phyloP scores from a whole-genome alignment of 2,329 filamentous ascomycete species.

The Amesomyces nigricolor region DNA sequence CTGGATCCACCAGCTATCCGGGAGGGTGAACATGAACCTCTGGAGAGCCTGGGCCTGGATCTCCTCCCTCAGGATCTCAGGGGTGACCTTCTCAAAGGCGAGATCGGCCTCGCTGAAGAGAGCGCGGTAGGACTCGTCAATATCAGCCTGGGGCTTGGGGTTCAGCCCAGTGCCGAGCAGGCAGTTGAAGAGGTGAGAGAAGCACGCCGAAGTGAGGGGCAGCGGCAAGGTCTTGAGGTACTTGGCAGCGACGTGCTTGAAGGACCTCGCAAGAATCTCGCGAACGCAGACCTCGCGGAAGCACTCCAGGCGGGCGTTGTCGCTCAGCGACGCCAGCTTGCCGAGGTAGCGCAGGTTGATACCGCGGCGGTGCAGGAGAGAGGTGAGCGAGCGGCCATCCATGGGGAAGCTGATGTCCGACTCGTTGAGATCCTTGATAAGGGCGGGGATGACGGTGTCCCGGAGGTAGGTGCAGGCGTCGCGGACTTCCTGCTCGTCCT shows the following conservation, averaged over 20 bases:
- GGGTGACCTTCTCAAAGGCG: slow-evolving; percentile 72
- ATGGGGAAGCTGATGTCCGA: slow-evolving; percentile 96
- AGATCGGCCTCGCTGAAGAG: slow-evolving; percentile 81
- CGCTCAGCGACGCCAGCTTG: slow-evolving; percentile 65
- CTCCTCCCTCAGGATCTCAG: slow-evolving; percentile 61
- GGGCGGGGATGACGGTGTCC: slow-evolving; percentile 71
- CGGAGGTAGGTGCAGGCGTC: slow-evolving; percentile 75
- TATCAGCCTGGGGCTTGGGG: slow-evolving; percentile 67
- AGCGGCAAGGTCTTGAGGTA: slow-evolving; percentile 76
- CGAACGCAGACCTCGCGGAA: slow-evolving; percentile 73
- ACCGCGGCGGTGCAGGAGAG: slow-evolving; percentile 89
- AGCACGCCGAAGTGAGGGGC: slow-evolving; percentile 71
- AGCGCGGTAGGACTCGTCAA: slow-evolving; percentile 66
- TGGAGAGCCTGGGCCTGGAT: slow-evolving; percentile 66
- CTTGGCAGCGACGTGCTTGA: slow-evolving; percentile 83
- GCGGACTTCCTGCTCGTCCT: slow-evolving; percentile 84
- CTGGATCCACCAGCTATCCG: slow-evolving; percentile 59
- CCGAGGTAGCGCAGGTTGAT: slow-evolving; percentile 98
- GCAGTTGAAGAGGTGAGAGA: slow-evolving; percentile 90
- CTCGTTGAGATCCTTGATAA: slow-evolving; percentile 81
- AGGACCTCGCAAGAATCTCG: slow-evolving; percentile 91
- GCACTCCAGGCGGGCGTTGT: slow-evolving; percentile 67
- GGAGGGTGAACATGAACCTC: slow-evolving; percentile 72
- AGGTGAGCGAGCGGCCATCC: slow-evolving; percentile 89
- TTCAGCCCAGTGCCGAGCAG: slow-evolving; percentile 75